Evolutionary conservation across 306 rosid genomes (phyloP).

Genomic region (Acmispon strigosus): DNA sequence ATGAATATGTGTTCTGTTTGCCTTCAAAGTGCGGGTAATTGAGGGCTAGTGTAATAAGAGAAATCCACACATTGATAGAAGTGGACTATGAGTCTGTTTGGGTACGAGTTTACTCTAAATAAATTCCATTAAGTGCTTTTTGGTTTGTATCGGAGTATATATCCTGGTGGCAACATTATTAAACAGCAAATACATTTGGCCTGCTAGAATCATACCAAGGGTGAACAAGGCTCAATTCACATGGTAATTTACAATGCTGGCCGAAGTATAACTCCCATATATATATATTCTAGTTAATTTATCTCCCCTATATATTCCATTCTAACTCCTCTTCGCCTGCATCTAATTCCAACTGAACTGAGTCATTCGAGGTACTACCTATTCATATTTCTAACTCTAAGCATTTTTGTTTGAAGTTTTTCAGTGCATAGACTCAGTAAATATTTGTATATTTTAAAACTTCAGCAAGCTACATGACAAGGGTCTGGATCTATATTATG

Average conservation of each 20-base stretch:
- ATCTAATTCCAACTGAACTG: not conserved
- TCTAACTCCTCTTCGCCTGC: conserved; percentile 1
- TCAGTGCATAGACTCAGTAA: not conserved
- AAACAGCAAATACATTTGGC: not conserved
- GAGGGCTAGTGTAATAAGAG: not conserved
- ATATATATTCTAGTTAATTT: conserved; percentile 24
- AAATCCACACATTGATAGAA: not conserved
- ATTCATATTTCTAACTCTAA: not conserved
- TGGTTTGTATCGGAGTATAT: too few relatives aligned
- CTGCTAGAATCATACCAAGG: not conserved
- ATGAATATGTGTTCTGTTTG: not conserved
- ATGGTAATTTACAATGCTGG: conserved; percentile 11
- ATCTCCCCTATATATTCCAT: not conserved
- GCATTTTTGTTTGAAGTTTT: not conserved
- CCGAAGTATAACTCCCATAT: conserved; percentile 19
- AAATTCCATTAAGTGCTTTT: too few relatives aligned
- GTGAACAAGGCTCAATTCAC: not conserved
- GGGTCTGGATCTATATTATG: too few relatives aligned
- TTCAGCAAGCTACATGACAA: not conserved
- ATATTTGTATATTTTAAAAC: not conserved
- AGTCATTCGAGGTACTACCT: conserved; percentile 23
- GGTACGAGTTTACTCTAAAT: too few relatives aligned
- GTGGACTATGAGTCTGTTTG: too few relatives aligned
- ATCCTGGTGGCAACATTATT: not conserved
- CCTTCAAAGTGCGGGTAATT: not conserved